Conservation (phyloP, 177 flowering plant species). For the Vitis hybrid region DNA sequence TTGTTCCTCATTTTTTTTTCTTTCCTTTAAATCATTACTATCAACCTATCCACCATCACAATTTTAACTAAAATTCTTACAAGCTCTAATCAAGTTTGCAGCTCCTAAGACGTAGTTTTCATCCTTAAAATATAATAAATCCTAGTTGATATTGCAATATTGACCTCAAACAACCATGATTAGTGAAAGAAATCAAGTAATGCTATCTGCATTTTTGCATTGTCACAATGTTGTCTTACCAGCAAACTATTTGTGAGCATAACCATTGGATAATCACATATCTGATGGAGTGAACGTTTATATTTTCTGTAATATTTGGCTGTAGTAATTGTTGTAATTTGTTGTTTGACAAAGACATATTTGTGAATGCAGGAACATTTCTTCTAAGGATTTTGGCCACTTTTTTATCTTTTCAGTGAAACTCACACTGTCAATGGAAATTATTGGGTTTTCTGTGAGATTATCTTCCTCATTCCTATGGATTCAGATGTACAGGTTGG, state of each 20-base stretch:
- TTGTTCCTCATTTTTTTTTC: neutral
- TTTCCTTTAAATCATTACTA: neutral
- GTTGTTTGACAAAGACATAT: constrained; percentile 3
- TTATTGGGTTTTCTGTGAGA: constrained; percentile 67
- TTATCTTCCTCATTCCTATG: constrained; percentile 72
- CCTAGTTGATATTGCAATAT: no score
- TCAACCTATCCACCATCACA: no score
- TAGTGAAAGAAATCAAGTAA: no score
- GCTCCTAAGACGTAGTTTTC: no score
- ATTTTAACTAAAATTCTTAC: no score
- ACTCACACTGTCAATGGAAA: constrained; percentile 83
- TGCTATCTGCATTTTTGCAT: no score
- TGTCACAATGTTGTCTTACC: no score
- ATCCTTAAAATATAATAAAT: no score
- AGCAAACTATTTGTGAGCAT: neutral
- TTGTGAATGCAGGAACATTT: constrained; percentile 62
- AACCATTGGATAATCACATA: no score
- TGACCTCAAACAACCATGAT: no score
- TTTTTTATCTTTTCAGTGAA: constrained; percentile 58
- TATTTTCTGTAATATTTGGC: neutral
- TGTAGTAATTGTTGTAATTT: neutral
- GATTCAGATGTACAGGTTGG: constrained; percentile 95
- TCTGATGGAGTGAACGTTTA: no score
- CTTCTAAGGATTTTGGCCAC: constrained; percentile 43
- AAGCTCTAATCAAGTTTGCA: no score